Percentiles rank a stretch among this genome's conserved stretches.
Conservation (phyloP, 495 filamentous ascomycete species). For the Penicillium atrosanguineum region DNA sequence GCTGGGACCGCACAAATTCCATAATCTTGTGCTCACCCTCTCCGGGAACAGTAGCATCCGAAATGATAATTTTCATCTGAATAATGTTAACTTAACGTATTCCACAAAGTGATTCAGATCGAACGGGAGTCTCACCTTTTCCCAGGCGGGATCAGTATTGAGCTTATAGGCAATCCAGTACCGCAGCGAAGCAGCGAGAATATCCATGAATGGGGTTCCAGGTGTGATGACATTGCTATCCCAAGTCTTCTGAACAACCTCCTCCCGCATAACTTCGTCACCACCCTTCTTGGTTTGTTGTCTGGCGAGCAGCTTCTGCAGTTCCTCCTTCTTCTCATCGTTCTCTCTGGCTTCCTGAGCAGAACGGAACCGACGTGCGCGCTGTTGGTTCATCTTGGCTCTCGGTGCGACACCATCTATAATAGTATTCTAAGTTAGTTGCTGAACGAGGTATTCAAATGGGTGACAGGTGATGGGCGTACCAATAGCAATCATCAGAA, state of each 20-base stretch:
- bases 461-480: constrained; percentile 36
- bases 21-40: constrained; percentile 99
- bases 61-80: constrained; percentile 91
- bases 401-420: constrained; percentile 89
- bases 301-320: constrained; percentile 71
- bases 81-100: constrained; percentile 18
- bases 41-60: constrained; percentile 94
- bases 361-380: constrained; percentile 84
- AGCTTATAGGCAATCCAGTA: constrained; percentile 98
- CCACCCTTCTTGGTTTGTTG: constrained; percentile 59
- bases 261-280: constrained; percentile 58
- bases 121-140: constrained; percentile 51
- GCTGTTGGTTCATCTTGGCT: constrained; percentile 98
- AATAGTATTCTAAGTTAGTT: neutral
- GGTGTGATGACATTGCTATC: constrained; percentile 97
- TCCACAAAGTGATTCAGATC: neutral
- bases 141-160: constrained; percentile 96
- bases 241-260: constrained; percentile 85
- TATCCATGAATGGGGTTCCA: constrained; percentile 98
- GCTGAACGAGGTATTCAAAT: neutral
- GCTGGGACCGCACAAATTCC: constrained; percentile 94
- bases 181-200: constrained; percentile 82
- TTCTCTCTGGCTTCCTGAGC: constrained; percentile 93
- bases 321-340: constrained; percentile 83
- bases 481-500: constrained; percentile 98